A percentile compares a stretch with the other conserved stretches of the same genome.
These are phyloP conservation scores for Sisymbrium altissimum DNA, from an alignment of 345 rosid species.

Conservation along the genomic window DNA sequence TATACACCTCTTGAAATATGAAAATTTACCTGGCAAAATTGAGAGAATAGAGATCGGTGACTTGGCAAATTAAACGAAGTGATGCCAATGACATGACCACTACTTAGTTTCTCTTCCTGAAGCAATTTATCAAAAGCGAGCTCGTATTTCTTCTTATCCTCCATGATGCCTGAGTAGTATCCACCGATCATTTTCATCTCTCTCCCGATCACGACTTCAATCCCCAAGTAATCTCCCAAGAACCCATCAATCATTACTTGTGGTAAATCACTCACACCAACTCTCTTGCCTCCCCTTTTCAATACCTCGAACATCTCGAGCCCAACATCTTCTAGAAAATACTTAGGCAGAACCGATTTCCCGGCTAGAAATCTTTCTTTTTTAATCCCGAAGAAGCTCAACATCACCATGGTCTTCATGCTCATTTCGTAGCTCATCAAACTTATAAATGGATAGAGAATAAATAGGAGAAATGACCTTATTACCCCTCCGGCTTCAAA, in stretches of 20 bases:
- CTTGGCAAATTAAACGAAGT: constrained; percentile 35
- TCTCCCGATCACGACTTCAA: constrained; percentile 48
- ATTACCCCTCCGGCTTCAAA: constrained; percentile 60
- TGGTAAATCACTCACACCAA: constrained; percentile 53
- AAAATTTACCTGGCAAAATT: constrained; percentile 45
- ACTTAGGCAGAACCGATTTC: constrained; percentile 54
- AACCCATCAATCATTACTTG: constrained; percentile 56
- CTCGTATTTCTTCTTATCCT: constrained; percentile 18
- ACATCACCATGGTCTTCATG: constrained; percentile 46
- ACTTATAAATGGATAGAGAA: constrained; percentile 47
- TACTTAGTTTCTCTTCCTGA: not conserved
- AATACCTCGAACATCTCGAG: constrained; percentile 45
- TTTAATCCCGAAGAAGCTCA: constrained; percentile 48
- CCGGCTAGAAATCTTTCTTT: constrained; percentile 40
- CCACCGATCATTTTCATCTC: constrained; percentile 46
- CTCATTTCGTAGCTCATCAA: constrained; percentile 40
- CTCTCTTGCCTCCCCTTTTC: constrained; percentile 38
- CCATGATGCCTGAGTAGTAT: constrained; percentile 52
- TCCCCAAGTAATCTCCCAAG: constrained; percentile 45
- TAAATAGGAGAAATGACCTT: constrained; percentile 47
- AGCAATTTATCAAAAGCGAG: constrained; percentile 17
- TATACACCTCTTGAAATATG: not conserved
- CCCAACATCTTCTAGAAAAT: constrained; percentile 58
- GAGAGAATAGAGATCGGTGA: constrained; percentile 41
- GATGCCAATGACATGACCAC: constrained; percentile 42